phyloP scores from a whole-genome alignment of 2,329 filamentous ascomycete genomes.

The Elsinoe fawcettii region DNA sequence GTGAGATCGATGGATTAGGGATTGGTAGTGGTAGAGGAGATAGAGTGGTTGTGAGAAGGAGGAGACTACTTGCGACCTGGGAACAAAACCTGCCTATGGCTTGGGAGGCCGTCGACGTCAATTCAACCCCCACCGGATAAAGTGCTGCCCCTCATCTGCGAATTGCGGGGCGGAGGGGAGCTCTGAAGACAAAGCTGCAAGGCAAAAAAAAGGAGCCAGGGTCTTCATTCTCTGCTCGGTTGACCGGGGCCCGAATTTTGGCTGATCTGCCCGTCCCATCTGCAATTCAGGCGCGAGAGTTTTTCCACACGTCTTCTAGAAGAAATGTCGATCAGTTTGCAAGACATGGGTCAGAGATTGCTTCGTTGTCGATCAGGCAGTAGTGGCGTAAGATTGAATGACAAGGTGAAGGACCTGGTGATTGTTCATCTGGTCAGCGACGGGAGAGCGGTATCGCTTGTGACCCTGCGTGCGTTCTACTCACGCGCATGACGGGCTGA shows the following conservation, averaged over 20 bases:
- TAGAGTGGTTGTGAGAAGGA: no score
- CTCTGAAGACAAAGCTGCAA: neutral
- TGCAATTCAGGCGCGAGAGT: neutral
- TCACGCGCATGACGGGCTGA: neutral
- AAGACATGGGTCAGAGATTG: neutral
- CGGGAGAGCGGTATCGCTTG: neutral
- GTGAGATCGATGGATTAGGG: neutral
- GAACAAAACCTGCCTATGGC: neutral
- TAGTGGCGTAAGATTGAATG: neutral
- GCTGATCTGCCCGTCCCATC: slow-evolving; percentile 1
- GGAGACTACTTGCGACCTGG: neutral
- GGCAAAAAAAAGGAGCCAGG: neutral
- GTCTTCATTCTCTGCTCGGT: neutral
- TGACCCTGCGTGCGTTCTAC: neutral
- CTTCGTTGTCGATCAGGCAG: neutral
- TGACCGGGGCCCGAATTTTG: neutral
- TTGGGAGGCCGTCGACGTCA: neutral
- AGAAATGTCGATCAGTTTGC: neutral
- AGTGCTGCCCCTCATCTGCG: neutral
- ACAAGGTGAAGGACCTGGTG: neutral
- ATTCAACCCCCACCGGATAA: slow-evolving; percentile 10
- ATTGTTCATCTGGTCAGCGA: neutral
- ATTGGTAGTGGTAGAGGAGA: neutral
- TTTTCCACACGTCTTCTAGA: slow-evolving; percentile 4
- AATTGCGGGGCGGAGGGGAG: slow-evolving; percentile 1